Percentiles rank a stretch among this genome's conserved stretches.
Evolutionary conservation across 1,139 yeast genomes (phyloP).

Genomic region (Suhomyces choctaworum): DNA sequence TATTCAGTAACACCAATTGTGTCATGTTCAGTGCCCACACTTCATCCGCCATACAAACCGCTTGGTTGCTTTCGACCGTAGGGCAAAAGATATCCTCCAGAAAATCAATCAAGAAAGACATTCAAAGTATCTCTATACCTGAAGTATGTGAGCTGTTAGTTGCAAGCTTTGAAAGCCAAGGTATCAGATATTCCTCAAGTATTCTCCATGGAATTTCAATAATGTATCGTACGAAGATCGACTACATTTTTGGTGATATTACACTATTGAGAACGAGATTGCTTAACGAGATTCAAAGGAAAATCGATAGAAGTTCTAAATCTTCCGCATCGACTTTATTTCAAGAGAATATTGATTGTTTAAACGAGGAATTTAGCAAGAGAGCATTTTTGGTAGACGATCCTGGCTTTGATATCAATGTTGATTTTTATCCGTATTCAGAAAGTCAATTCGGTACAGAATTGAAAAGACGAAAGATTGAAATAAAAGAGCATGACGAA

Average conservation of each 20-base stretch:
- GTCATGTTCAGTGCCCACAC: background rate
- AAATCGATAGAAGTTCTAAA: too few relatives aligned
- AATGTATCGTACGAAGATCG: constrained; percentile 52
- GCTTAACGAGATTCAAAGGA: too few relatives aligned
- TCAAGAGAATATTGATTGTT: too few relatives aligned
- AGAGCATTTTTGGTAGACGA: constrained; percentile 36
- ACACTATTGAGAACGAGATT: too few relatives aligned
- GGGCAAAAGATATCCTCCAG: constrained; percentile 36
- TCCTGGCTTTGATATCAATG: constrained; percentile 38
- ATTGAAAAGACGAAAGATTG: constrained; percentile 17
- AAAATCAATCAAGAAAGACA: constrained; percentile 35
- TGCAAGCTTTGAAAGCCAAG: constrained; percentile 25
- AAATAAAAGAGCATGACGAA: constrained; percentile 16
- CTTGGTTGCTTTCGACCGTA: constrained; percentile 38
- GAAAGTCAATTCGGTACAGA: constrained; percentile 4
- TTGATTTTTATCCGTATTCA: constrained; percentile 26
- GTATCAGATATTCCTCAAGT: constrained; percentile 50
- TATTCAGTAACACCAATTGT: too few relatives aligned
- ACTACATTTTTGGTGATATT: constrained; percentile 45
- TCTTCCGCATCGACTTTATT: too few relatives aligned
- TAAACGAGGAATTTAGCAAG: too few relatives aligned
- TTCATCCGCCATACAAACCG: constrained; percentile 13
- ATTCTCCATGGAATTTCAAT: constrained; percentile 59
- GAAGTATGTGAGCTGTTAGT: constrained; percentile 40
- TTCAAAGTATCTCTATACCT: constrained; percentile 49